Evolutionary conservation across 129 eudicot species (phyloP).

Genomic region (Artemisia argyi): DNA sequence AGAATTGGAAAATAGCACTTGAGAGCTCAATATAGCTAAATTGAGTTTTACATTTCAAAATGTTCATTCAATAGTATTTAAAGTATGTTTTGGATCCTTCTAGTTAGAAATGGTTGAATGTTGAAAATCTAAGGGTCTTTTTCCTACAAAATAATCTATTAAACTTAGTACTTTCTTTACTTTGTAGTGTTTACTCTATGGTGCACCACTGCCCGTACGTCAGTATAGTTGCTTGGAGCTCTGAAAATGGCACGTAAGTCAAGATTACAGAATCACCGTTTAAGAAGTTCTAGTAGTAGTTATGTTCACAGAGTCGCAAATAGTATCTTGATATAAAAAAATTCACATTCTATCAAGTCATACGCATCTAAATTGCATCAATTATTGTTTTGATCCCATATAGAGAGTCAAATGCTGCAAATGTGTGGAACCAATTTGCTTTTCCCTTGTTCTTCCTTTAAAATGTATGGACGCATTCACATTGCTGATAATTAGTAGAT

Average conservation of each 20-base stretch:
- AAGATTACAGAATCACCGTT: neutral
- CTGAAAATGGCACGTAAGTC: neutral
- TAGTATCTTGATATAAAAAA: neutral
- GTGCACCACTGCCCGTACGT: neutral
- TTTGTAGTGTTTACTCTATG: neutral
- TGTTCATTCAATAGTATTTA: neutral
- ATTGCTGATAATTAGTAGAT: slow-evolving; percentile 1
- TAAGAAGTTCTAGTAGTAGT: neutral
- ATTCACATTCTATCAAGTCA: neutral
- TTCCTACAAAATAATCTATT: too few relatives aligned
- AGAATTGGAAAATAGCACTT: neutral
- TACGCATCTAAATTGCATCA: slow-evolving; percentile 12
- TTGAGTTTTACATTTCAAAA: neutral
- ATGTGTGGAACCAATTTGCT: neutral
- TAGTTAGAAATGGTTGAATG: neutral
- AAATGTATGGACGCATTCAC: neutral
- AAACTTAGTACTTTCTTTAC: neutral
- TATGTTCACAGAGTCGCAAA: slow-evolving; percentile 2
- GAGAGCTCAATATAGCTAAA: neutral
- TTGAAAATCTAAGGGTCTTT: neutral
- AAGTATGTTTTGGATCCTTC: neutral
- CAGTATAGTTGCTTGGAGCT: neutral
- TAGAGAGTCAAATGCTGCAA: neutral
- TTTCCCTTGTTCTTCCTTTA: neutral
- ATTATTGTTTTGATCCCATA: neutral